Base-by-base conservation (phyloP, 2,329 filamentous ascomycete species). In the Ophiobolus disseminans region DNA sequence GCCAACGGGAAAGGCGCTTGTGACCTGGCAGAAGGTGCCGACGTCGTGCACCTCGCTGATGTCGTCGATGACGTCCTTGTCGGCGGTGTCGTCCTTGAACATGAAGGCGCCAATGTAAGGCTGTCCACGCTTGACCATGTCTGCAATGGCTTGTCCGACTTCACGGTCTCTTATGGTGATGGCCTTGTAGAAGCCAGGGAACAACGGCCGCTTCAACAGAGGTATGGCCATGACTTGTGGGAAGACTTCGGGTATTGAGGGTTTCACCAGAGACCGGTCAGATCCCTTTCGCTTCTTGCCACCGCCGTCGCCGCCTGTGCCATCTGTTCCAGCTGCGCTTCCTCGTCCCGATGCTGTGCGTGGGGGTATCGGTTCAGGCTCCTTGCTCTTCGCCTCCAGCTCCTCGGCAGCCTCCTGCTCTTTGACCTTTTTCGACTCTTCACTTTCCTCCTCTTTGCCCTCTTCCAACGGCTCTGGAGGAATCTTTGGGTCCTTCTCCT, bases 181-280 rank as follows among this genome's bases (percentile, higher is more conserved):
- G 8, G 94, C 93, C 76, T 99, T 99, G 79, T 99, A 99, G 75
- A 97, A 99, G 1, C 94, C 94, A 1, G 94, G 94, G 75, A 97
- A 99, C 10, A 99, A 79, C 9, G 94, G 94, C 43, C 94, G 84
- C 73, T 95, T 91, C 21, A 91, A 89, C 65, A 99, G 97, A 6
- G 94, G 94, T 46, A 99, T 96, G 2, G 93, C 93, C 82, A 99
- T 90, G 45, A 99, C 92, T 72, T 97, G 94, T 3, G 94, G 94
- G 72, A 99, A 99, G 34, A 97, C 87, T 53, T 99, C 94, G 11
- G 94, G 94, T 11, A 97, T 88, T 2, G 88, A 85, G 1, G 91
- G 89, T 76, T 97, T 97, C 63, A 91, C 86, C 30, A 97, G 80
- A 19, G 89, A 86, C 66, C 85, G 86, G 51, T 94, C 90, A n/a